These are phyloP conservation scores for Gossypium ekmanianum DNA, from an alignment of 345 rosid species.

Conservation along the genomic window DNA sequence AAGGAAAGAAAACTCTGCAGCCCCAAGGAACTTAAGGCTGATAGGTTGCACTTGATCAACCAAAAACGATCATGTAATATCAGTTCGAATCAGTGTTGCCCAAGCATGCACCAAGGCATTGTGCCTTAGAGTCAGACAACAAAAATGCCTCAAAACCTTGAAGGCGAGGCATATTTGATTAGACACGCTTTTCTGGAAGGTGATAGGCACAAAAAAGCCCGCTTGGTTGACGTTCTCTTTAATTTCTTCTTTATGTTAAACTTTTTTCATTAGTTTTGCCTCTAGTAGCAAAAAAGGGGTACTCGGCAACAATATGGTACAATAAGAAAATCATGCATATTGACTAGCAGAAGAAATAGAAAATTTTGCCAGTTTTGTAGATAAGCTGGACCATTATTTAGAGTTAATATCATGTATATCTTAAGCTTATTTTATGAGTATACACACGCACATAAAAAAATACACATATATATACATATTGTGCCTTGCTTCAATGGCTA, in stretches of 20 bases:
- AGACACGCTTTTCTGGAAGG: neutral
- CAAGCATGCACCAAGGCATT: neutral
- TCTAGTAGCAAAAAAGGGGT: neutral
- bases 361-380: neutral
- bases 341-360: neutral
- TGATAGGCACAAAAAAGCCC: neutral
- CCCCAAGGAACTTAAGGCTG: neutral
- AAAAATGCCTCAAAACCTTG: neutral
- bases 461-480: neutral
- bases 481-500: neutral
- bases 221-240: neutral
- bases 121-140: neutral
- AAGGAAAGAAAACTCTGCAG: neutral
- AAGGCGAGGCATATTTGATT: neutral
- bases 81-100: neutral
- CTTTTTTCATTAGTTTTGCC: neutral
- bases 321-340: neutral
- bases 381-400: neutral
- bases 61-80: neutral
- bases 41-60: neutral
- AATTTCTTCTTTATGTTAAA: neutral
- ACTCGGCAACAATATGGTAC: neutral
- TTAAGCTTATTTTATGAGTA: neutral
- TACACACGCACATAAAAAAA: neutral
- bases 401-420: neutral